Base-by-base conservation (phyloP, 2,329 filamentous ascomycete genomes). In the Allantophomopsis cytisporea region DNA sequence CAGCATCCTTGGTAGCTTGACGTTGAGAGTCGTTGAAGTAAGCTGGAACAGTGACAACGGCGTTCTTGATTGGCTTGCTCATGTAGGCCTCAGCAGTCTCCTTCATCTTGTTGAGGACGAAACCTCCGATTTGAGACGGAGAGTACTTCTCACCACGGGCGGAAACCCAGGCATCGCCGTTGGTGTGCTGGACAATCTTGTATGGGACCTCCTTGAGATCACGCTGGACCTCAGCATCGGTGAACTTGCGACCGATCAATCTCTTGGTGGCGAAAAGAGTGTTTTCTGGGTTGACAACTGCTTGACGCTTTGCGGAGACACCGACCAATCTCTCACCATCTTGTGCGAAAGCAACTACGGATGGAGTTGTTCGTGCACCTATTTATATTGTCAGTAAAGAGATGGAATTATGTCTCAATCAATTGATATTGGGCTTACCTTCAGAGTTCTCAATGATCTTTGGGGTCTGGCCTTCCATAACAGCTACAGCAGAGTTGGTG, bases 21-120 rank as follows among this genome's bases (percentile, higher is more conserved):
- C 88, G 84, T 70, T 96, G 88, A 44, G 85, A 88, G 66, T 96
- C 88, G 67, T 96, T 96, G 77, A 96, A 96, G 75, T 96, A 96
- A 55, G 88, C 88, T 47, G 88, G 88, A 31, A 95, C 88, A 45
- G 89, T 96, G 53, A 96, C 89, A 45, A 96, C 89, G 54, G 87
- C 89, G 60, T 96, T 94, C 76, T 94, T 91, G 57, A 94, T 68
- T 44, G 77, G 76, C 72, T 87, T 94, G 66, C 83, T 78, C 50
- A 94, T 76, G 69, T 93, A 94, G 46, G 83, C 72, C 71, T 95
- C 88, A 49, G 89, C 89, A 39, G 89, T 96, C 74, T 95, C 89
- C 79, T 94, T 95, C 89, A 95, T 95, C 78, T 96, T 95, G 64
- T 87, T 81, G 55, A 96, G 76, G 50, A 95, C 74, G 64, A 95